Evolutionary conservation across 257 asterid genomes (phyloP), one percentile per base, ranked within the genome.

Genomic region (Prunella vulgaris): DNA sequence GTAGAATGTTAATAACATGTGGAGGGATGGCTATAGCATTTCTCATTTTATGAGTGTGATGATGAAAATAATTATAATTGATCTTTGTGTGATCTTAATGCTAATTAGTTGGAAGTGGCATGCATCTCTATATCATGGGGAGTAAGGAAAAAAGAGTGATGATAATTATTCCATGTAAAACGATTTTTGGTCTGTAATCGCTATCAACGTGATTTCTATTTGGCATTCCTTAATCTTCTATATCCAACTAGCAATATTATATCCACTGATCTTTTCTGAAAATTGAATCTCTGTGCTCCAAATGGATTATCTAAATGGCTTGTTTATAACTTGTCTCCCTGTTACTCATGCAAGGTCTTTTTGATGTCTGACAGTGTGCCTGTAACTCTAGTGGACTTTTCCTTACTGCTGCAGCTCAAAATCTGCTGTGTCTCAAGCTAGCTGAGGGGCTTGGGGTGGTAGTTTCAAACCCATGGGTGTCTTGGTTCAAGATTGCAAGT

Each of bases 391-490:
- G 97, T 83, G 98, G 88, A 66, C 98, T 93, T 85, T 93, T 90
- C 92, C 95, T 90, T 73, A 93, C 98, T 78, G 98, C 98, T 64
- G 98, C 98, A 77, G 98, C 98, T 76, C 98, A 93, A 85, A 93
- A 93, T 72, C 86, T 93, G 77, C 90, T 93, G 18, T 93, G 98
- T 80, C 96, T 93, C 64, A 93, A 93, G 80, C 84, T 93, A 54
- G 98, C 97, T 17, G 97, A 93, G 92, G 98, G 82, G 82, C 93
- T 93, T 71, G 98, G 98, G 81, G 96, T 93, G 46, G 84, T 86
- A 54, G 81, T 90, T 27, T 72, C 93, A 10, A 90, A 67, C 83
- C 95, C 98, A 66, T 93, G 98, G 97, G 84, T 90, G 74, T 68
- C 92, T 76, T 93, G 98, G 98, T 93, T 93, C 88, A 90, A 84